phyloP scores from a whole-genome alignment of 1,139 yeast genomes.

The Trichomonascaceae sp. region DNA sequence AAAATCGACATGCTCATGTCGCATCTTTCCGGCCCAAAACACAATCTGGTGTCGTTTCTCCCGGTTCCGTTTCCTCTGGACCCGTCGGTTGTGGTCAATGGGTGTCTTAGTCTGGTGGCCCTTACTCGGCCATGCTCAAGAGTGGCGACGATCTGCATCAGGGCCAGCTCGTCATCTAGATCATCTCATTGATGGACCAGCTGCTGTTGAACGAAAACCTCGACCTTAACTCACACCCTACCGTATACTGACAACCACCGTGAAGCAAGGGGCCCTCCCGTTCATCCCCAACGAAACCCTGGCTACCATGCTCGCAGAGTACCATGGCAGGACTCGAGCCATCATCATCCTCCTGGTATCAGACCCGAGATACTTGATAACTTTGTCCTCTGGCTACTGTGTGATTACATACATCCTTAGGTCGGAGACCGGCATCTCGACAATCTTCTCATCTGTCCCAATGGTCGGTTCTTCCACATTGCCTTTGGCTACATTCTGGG shows the following conservation, averaged over 20 bases:
- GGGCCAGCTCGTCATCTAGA: conserved; percentile 90
- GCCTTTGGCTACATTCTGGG: conserved; percentile 96
- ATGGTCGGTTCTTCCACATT: conserved; percentile 86
- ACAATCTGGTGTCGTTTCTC: conserved; percentile 32
- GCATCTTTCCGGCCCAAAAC: conserved; percentile 26
- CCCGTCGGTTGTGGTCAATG: conserved; percentile 54
- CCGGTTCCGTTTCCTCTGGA: conserved; percentile 62
- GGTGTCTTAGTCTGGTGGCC: conserved; percentile 46
- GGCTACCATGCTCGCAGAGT: conserved; percentile 61
- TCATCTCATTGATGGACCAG: conserved; percentile 83
- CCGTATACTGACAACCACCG: conserved; percentile 79
- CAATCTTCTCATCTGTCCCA: conserved; percentile 57
- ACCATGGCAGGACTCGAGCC: conserved; percentile 43
- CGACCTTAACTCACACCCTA: conserved; percentile 82
- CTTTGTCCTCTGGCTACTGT: conserved; percentile 92
- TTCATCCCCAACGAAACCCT: conserved; percentile 86
- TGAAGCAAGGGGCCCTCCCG: conserved; percentile 84
- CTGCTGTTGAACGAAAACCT: conserved; percentile 79
- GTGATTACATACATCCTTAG: conserved; percentile 83
- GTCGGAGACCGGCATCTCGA: conserved; percentile 97
- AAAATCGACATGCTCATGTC: conserved; percentile 36
- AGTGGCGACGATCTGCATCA: conserved; percentile 94
- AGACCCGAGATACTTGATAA: conserved; percentile 75
- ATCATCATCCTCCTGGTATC: conserved; percentile 54
- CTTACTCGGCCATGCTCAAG: conserved; percentile 80